Percentiles rank a stretch among this genome's conserved stretches.
Conservation (phyloP, 192 early-diverging fungal species). For the Rhizoclosmatium globosum region DNA sequence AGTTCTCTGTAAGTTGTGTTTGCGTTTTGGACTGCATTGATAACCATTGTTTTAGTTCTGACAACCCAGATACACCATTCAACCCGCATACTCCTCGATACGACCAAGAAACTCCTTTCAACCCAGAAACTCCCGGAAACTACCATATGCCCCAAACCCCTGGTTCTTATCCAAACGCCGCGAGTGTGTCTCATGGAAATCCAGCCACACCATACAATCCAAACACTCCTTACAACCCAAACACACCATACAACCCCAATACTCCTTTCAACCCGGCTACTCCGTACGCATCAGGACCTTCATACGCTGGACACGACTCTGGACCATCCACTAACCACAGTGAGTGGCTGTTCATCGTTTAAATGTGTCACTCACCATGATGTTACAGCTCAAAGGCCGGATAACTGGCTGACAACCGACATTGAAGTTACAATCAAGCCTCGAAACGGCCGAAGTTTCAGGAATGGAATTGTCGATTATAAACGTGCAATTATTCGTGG, state of each 20-base stretch:
- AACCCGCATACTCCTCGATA: conserved; percentile 39
- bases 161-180: conserved; percentile 36
- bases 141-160: conserved; percentile 36
- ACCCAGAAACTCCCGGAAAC: conserved; percentile 40
- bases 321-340: not conserved
- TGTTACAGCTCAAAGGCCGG: conserved; percentile 17
- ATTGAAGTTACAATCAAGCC: conserved; percentile 42
- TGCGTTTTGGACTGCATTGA: not conserved
- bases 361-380: not conserved
- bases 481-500: conserved; percentile 34
- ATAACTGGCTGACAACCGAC: conserved; percentile 37
- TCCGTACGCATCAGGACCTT: conserved; percentile 33
- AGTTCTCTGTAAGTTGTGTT: conserved; percentile 13
- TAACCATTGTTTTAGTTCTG: not conserved
- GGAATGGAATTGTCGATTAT: conserved; percentile 25
- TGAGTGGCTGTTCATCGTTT: conserved; percentile 1
- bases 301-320: not conserved
- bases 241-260: conserved; percentile 42
- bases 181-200: conserved; percentile 17
- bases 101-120: conserved; percentile 33
- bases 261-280: conserved; percentile 44
- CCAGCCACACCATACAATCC: not conserved
- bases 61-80: conserved; percentile 27
- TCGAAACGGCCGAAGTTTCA: conserved; percentile 18
- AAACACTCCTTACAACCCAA: conserved; percentile 26